Evolutionary conservation across 192 early-diverging fungal genomes (phyloP).

Genomic region (Dispira parvispora): DNA sequence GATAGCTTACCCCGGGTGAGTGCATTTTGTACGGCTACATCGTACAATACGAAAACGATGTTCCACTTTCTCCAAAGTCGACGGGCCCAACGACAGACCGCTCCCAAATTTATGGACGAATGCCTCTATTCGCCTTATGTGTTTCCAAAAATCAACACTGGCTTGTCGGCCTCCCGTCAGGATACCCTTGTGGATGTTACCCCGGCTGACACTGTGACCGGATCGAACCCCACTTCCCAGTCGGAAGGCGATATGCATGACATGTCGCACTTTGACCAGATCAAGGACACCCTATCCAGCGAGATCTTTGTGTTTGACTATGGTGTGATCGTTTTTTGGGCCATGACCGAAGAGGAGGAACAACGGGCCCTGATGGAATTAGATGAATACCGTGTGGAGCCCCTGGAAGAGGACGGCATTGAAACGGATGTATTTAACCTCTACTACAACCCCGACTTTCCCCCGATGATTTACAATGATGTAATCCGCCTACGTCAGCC

Average conservation of each 20-base stretch:
- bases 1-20: slow-evolving; percentile 61
- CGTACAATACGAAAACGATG: slow-evolving; percentile 60
- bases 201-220: background rate
- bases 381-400: slow-evolving; percentile 55
- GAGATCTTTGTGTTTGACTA: slow-evolving; percentile 88
- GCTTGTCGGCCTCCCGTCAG: background rate
- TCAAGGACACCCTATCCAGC: slow-evolving; percentile 26
- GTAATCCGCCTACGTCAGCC: slow-evolving; percentile 68
- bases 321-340: slow-evolving; percentile 93
- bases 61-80: slow-evolving; percentile 57
- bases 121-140: slow-evolving; percentile 36
- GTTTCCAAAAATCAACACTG: slow-evolving; percentile 22
- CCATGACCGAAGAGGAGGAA: slow-evolving; percentile 75
- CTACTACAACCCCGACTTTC: slow-evolving; percentile 47
- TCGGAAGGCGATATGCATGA: background rate
- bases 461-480: slow-evolving; percentile 70
- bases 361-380: slow-evolving; percentile 54
- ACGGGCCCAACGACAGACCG: slow-evolving; percentile 37
- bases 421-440: slow-evolving; percentile 71
- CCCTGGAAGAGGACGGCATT: slow-evolving; percentile 42
- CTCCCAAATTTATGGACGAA: slow-evolving; percentile 67
- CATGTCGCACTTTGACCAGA: background rate
- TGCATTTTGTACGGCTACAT: slow-evolving; percentile 70
- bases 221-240: background rate
- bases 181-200: background rate